These are phyloP conservation scores for Chloroidium sp. DNA, from an alignment of 163 green algal species.

Conservation along the genomic window DNA sequence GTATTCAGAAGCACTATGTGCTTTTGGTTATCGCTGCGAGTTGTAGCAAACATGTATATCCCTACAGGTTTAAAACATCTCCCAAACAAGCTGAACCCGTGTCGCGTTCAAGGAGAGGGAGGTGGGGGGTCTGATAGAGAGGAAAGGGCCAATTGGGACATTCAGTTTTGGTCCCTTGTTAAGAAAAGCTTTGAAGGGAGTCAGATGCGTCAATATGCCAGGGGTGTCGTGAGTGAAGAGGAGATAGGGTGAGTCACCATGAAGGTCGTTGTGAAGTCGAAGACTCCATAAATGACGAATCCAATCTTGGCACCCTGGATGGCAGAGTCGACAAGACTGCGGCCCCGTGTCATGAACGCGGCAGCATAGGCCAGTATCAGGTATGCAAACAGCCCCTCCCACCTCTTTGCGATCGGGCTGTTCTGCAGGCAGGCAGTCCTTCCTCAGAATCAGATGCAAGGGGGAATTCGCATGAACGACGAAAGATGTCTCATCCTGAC, in stretches of 20 bases:
- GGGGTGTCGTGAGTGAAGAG: too few relatives aligned
- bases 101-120: too few relatives aligned
- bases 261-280: slow-evolving; percentile 16
- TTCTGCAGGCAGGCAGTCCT: neutral
- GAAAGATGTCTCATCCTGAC: neutral
- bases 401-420: neutral
- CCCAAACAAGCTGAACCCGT: too few relatives aligned
- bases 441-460: neutral
- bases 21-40: too few relatives aligned
- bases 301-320: neutral
- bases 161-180: too few relatives aligned
- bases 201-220: too few relatives aligned
- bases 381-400: slow-evolving; percentile 2
- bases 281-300: slow-evolving; percentile 10
- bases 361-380: slow-evolving; percentile 5
- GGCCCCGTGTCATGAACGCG: neutral
- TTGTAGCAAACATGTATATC: too few relatives aligned
- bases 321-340: neutral
- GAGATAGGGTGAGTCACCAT: neutral
- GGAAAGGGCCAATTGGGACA: too few relatives aligned
- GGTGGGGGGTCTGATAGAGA: too few relatives aligned
- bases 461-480: neutral
- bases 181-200: too few relatives aligned
- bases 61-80: too few relatives aligned
- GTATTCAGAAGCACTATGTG: too few relatives aligned